Conservation (phyloP, 805 yeast species). For the Priceomyces haplophilus region DNA sequence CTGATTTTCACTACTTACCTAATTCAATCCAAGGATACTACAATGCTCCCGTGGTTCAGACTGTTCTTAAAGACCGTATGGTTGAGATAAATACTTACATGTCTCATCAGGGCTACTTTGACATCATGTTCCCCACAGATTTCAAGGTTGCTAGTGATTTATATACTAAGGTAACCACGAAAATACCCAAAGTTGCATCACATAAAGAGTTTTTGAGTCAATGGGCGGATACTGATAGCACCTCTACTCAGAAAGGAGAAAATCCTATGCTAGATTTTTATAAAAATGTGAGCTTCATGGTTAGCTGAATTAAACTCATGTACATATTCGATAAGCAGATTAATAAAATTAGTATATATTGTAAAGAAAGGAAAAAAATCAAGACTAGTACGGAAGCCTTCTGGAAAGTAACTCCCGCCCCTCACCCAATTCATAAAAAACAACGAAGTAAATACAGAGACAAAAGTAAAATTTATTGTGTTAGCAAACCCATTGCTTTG, state of each 20-base stretch:
- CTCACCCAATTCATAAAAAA: neutral
- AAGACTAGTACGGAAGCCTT: too few relatives aligned
- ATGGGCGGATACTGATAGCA: conserved; percentile 69
- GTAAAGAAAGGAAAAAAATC: too few relatives aligned
- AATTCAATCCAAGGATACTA: conserved; percentile 51
- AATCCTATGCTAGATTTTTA: conserved; percentile 81
- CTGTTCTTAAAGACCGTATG: conserved; percentile 64
- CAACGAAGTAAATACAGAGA: neutral
- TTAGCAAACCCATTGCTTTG: conserved; percentile 14
- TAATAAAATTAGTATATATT: neutral
- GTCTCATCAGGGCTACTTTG: conserved; percentile 84
- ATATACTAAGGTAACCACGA: conserved; percentile 64
- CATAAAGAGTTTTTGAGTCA: conserved; percentile 63
- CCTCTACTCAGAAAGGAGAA: conserved; percentile 74
- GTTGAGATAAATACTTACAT: conserved; percentile 69
- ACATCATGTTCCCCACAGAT: conserved; percentile 83
- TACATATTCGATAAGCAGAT: neutral
- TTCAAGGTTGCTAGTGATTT: conserved; percentile 59
- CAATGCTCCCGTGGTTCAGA: conserved; percentile 77
- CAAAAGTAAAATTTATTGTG: neutral
- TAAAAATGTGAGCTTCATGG: conserved; percentile 67
- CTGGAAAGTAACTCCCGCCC: neutral
- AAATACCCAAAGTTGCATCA: conserved; percentile 47
- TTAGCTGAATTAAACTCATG: conserved; percentile 26
- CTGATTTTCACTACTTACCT: conserved; percentile 62